phyloP scores from a whole-genome alignment of 345 rosid genomes.

The Erysimum cheiranthoides region DNA sequence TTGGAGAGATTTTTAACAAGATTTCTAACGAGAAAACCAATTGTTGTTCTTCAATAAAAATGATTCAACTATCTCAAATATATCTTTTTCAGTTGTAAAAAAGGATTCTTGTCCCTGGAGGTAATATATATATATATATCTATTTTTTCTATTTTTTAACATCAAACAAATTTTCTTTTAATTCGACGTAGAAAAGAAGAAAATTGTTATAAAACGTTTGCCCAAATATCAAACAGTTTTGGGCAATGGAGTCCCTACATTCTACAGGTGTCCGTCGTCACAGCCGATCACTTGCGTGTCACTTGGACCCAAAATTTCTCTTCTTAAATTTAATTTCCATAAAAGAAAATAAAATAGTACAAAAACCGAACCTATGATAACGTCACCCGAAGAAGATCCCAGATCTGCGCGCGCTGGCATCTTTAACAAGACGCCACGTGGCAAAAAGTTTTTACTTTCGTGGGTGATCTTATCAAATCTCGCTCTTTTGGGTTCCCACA shows the following conservation, averaged over 20 bases:
- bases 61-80: too few relatives aligned
- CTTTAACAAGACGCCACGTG: constrained; percentile 32
- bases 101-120: too few relatives aligned
- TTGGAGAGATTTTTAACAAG: too few relatives aligned
- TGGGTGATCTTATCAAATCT: constrained; percentile 33
- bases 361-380: constrained; percentile 26
- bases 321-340: not conserved
- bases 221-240: not conserved
- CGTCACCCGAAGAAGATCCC: constrained; percentile 39
- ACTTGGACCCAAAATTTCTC: constrained; percentile 41
- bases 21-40: too few relatives aligned
- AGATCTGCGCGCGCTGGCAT: constrained; percentile 40
- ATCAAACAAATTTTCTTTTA: too few relatives aligned
- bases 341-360: not conserved
- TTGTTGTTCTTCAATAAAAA: too few relatives aligned
- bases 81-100: too few relatives aligned
- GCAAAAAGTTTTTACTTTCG: constrained; percentile 14
- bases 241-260: constrained; percentile 35
- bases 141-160: too few relatives aligned
- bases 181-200: not conserved
- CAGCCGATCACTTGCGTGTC: constrained; percentile 54
- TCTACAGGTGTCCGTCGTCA: constrained; percentile 48
- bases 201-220: not conserved
- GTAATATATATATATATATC: too few relatives aligned
- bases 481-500: not conserved